phyloP scores from a whole-genome alignment of 306 rosid genomes.

The Inga leiocalycina region DNA sequence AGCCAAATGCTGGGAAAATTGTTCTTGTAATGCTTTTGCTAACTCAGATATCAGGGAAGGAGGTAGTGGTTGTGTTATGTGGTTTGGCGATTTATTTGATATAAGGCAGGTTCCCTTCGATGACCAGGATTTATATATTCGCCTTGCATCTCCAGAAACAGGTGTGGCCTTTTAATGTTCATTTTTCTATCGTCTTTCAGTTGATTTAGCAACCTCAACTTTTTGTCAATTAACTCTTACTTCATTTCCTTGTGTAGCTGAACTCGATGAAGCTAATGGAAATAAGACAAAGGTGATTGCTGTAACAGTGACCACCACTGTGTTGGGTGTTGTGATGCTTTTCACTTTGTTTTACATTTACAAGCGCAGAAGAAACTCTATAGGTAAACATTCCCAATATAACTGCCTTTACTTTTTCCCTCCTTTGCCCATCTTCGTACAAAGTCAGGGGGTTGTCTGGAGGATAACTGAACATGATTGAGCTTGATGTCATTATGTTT shows the following conservation, averaged over 20 bases:
- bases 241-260: neutral
- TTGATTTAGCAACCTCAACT: too few species aligned
- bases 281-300: neutral
- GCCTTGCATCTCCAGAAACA: conserved; percentile 3
- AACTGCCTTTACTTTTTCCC: neutral
- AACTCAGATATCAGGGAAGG: conserved; percentile 22
- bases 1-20: conserved; percentile 19
- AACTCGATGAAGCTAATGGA: neutral
- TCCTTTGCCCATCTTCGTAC: neutral
- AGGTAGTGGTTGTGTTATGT: conserved; percentile 39
- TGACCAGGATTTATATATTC: conserved; percentile 37
- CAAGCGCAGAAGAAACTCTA: neutral
- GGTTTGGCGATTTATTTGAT: conserved; percentile 32
- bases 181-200: neutral
- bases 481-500: neutral
- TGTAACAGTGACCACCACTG: too few species aligned
- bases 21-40: conserved; percentile 40
- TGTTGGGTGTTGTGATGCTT: neutral
- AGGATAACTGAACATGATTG: neutral
- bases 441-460: neutral
- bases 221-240: too few species aligned
- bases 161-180: neutral
- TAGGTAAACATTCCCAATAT: neutral
- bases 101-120: neutral
- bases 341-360: neutral